Conservation (phyloP, 441 rosid species). For the Geranium incanum region DNA sequence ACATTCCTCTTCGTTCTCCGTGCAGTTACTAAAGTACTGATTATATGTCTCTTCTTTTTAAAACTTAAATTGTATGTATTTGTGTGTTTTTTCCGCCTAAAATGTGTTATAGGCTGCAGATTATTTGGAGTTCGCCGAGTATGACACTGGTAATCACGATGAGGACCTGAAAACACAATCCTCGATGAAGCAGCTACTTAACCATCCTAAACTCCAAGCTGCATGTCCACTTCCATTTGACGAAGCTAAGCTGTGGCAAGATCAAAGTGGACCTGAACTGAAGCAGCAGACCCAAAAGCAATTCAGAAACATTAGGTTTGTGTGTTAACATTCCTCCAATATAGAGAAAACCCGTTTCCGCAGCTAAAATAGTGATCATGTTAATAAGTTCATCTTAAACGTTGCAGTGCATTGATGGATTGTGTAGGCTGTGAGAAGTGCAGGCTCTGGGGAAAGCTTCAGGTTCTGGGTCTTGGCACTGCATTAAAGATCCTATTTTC, state of each 20-base stretch:
- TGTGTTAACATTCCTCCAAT: background rate
- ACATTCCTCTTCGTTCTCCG: slow-evolving; percentile 80
- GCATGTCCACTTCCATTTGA: slow-evolving; percentile 90
- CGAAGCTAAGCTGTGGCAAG: slow-evolving; percentile 87
- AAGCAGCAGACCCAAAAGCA: slow-evolving; percentile 68
- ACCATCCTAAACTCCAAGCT: slow-evolving; percentile 60
- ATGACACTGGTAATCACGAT: slow-evolving; percentile 52
- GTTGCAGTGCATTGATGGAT: slow-evolving; percentile 24
- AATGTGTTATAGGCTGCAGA: slow-evolving; percentile 48
- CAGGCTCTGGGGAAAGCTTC: slow-evolving; percentile 29
- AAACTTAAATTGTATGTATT: background rate
- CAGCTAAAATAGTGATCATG: background rate
- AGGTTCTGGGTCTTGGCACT: slow-evolving; percentile 28
- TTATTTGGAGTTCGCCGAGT: slow-evolving; percentile 75
- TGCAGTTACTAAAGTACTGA: slow-evolving; percentile 70
- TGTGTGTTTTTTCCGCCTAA: background rate
- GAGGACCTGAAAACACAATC: slow-evolving; percentile 78
- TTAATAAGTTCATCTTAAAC: background rate
- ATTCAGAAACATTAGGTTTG: slow-evolving; percentile 80
- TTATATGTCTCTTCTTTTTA: background rate
- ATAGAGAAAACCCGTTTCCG: background rate
- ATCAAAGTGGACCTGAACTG: slow-evolving; percentile 78
- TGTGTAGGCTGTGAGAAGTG: slow-evolving; percentile 30
- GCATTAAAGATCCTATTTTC: slow-evolving; percentile 28
- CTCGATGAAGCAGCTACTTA: slow-evolving; percentile 59